Evolutionary conservation across 1,139 yeast genomes (phyloP), one percentile per base, ranked within the genome.

Genomic region (Pichia sp.): DNA sequence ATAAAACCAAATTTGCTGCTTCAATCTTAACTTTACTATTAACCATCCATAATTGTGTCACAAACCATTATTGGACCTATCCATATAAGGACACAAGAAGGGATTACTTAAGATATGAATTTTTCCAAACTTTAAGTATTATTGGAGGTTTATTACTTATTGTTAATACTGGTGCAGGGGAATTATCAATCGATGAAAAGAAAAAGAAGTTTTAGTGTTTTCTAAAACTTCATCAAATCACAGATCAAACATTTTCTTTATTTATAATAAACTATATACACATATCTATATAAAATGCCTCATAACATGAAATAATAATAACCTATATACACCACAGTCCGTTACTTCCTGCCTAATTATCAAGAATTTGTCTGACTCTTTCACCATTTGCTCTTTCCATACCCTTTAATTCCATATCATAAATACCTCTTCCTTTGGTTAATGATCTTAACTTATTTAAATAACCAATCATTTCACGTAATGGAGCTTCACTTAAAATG

Each of bases 101-200:
- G 65, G 99, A 93, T 71, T 88, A 84, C 70, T 74, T 90, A 68
- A 87, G 89, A 68, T 93, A 91, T 69, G 98, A 90, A 69, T 89
- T 88, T 69, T 93, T 88, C 78, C 99, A 93, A 73, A 89, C 96
- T 45, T 77, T 93, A 66, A 86, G 96, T 55, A 93, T 93, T 68
- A 93, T 93, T 54, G 99, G 99, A 51, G 99, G 98, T 2, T 79
- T 93, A 60, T 73, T 93, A 58, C 75, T 93, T 62, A 87, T 95
- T 59, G 96, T 89, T 59, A 89, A 87, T 71, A 89, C 96, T 10
- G 99, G 99, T 59, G 98, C 99, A 44, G 99, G 99, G 49, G 95
- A 88, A 63, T 76, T 91, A 60, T 87, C 96, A 39, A 74, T 93
- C 57, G 99, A 93, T 68, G 97, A 90, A 71, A 93, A 93, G 86